Evolutionary conservation across 768 basidiomycete genomes (phyloP).

Genomic region (Polyporus arcularius): DNA sequence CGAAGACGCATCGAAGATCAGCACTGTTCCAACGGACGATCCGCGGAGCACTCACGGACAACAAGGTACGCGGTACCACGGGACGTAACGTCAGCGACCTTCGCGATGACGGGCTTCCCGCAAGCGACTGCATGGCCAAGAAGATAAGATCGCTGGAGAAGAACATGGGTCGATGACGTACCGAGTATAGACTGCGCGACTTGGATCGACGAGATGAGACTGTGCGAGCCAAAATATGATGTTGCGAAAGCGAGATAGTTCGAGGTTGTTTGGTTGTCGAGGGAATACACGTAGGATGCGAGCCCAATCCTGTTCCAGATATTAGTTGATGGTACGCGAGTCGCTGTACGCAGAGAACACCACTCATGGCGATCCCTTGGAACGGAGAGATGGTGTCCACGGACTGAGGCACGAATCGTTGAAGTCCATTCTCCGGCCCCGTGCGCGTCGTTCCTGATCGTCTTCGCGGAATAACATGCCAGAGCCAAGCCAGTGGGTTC

Average conservation of each 20-base stretch:
- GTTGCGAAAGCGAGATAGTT: conserved; percentile 44
- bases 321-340: neutral
- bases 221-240: conserved; percentile 27
- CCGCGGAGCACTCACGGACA: conserved; percentile 43
- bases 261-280: conserved; percentile 70
- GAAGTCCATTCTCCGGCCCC: too few species aligned
- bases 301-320: conserved; percentile 44
- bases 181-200: conserved; percentile 34
- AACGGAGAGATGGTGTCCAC: too few species aligned
- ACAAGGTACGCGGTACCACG: conserved; percentile 48
- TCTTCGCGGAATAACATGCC: too few species aligned
- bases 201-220: conserved; percentile 28
- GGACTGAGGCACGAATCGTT: too few species aligned
- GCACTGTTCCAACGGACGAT: conserved; percentile 30
- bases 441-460: too few species aligned
- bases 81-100: conserved; percentile 53
- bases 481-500: too few species aligned
- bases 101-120: conserved; percentile 52
- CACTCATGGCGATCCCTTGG: too few species aligned
- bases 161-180: conserved; percentile 29
- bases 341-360: too few species aligned
- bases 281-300: conserved; percentile 75
- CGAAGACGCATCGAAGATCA: conserved; percentile 22
- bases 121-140: conserved; percentile 15
- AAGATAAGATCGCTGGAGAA: neutral